phyloP scores from a whole-genome alignment of 2,329 filamentous ascomycete species.

The Xylariaceae sp. region DNA sequence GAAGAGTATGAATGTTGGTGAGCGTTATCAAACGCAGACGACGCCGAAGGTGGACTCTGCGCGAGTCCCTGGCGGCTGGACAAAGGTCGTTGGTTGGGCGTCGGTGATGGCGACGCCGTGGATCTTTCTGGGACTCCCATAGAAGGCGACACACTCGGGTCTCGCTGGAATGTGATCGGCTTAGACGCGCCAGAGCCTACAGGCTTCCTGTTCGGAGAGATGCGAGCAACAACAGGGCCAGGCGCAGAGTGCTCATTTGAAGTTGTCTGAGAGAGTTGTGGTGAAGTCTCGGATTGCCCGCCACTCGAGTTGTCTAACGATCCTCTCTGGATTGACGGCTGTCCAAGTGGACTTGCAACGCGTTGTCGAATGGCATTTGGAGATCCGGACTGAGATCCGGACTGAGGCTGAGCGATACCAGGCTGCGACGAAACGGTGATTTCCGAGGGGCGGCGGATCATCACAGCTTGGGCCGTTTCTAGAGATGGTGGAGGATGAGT shows the following conservation, averaged over 20 bases:
- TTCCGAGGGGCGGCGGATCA: constrained; percentile 25
- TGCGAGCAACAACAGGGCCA: constrained; percentile 12
- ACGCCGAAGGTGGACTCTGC: constrained; percentile 19
- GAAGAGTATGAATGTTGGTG: constrained; percentile 27
- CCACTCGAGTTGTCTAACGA: constrained; percentile 2
- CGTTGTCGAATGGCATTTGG: constrained; percentile 16
- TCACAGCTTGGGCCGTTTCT: constrained; percentile 21
- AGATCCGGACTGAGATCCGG: constrained; percentile 18
- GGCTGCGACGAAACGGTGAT: constrained; percentile 23
- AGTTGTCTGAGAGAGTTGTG: constrained; percentile 15
- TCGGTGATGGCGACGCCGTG: constrained; percentile 12
- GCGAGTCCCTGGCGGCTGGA: constrained; percentile 20
- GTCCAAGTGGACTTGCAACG: constrained; percentile 7
- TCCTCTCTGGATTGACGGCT: constrained; percentile 3
- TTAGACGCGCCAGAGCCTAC: constrained; percentile 25
- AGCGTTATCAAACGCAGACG: constrained; percentile 17
- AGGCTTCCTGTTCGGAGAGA: constrained; percentile 28
- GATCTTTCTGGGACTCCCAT: constrained; percentile 6
- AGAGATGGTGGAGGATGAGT: constrained; percentile 11
- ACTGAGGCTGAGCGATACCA: constrained; percentile 3
- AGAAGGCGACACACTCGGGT: constrained; percentile 11
- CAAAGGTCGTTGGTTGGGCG: constrained; percentile 16
- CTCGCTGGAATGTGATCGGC: constrained; percentile 17
- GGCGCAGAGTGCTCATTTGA: constrained; percentile 19
- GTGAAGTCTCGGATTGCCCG: constrained; percentile 9